Conservation (phyloP, 345 rosid species). For the Eucalyptus fibrosa region DNA sequence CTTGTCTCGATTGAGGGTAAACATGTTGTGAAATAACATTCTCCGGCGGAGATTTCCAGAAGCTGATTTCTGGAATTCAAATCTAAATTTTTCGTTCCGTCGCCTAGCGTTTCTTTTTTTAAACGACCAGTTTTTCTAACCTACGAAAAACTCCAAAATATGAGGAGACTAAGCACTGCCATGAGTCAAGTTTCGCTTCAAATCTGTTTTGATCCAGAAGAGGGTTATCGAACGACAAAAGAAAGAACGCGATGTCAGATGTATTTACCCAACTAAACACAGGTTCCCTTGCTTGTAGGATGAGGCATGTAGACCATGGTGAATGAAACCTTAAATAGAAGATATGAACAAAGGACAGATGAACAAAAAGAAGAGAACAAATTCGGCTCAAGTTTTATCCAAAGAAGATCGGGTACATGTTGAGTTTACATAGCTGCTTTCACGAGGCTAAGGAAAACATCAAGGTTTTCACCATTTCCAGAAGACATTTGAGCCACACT, state of each 20-base stretch:
- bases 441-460: neutral
- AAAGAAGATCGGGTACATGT: constrained; percentile 18
- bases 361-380: neutral
- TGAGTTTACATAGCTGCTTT: neutral
- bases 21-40: neutral
- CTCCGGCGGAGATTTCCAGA: neutral
- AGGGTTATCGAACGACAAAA: neutral
- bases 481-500: constrained; percentile 98
- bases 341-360: neutral
- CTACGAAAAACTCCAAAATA: neutral
- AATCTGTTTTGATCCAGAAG: neutral
- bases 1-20: neutral
- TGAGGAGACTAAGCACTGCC: neutral
- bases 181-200: neutral
- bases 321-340: neutral
- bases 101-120: neutral
- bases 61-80: neutral
- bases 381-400: neutral
- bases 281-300: neutral
- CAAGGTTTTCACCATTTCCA: constrained; percentile 77
- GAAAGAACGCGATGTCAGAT: neutral
- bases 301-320: neutral
- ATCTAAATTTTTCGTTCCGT: neutral
- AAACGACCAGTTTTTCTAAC: neutral
- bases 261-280: neutral